Evolutionary conservation across 345 rosid genomes (phyloP).

Genomic region (Melaleuca alternifolia): DNA sequence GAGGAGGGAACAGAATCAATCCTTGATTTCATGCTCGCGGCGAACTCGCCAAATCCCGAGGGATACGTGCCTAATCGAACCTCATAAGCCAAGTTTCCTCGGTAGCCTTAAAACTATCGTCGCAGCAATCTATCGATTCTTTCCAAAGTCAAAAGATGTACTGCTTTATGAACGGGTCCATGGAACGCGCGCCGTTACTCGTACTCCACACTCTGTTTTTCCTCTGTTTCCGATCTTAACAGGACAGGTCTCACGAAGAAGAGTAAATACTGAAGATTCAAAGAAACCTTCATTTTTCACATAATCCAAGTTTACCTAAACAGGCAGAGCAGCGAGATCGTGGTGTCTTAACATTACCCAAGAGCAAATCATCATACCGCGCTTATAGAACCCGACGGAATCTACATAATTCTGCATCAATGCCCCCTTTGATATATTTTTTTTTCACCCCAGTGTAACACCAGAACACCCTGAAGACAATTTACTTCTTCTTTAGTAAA

Average conservation of each 20-base stretch:
- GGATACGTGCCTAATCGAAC: not conserved
- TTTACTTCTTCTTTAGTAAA: not conserved
- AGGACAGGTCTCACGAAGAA: not conserved
- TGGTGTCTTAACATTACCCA: not conserved
- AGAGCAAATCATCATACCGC: not conserved
- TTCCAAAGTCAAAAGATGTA: not conserved
- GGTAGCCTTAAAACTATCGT: not conserved
- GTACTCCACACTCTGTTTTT: not conserved
- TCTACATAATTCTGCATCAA: not conserved
- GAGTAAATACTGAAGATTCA: not conserved
- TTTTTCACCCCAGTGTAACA: not conserved
- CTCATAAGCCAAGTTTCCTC: not conserved
- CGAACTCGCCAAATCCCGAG: not conserved
- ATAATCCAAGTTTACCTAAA: not conserved
- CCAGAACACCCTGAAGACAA: not conserved
- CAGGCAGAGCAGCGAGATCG: not conserved
- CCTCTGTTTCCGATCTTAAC: not conserved
- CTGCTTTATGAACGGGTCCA: not conserved
- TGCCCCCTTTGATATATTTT: not conserved
- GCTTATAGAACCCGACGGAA: not conserved
- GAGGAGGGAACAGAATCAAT: not conserved
- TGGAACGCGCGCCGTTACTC: not conserved
- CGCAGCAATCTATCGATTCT: not conserved
- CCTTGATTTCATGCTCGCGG: not conserved
- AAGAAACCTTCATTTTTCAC: not conserved